Evolutionary conservation across 768 basidiomycete genomes (phyloP).

Genomic region (Hortiboletus flavorubellus): DNA sequence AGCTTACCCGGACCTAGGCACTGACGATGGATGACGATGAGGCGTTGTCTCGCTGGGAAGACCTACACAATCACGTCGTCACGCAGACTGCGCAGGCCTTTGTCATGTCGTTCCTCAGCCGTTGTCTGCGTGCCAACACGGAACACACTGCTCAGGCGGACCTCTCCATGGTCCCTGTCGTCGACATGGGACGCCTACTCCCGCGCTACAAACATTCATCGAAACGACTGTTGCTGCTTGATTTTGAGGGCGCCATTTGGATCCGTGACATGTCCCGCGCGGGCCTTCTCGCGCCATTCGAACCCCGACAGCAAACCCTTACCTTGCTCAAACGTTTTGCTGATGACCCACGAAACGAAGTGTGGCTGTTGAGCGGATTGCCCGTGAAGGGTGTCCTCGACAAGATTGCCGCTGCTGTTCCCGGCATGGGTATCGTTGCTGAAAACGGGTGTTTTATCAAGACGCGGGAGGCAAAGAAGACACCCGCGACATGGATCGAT

Average conservation of each 20-base stretch:
- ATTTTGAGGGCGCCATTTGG: slow-evolving; percentile 84
- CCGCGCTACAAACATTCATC: slow-evolving; percentile 64
- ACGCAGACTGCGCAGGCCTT: slow-evolving; percentile 87
- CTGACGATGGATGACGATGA: slow-evolving; percentile 77
- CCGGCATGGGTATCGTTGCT: slow-evolving; percentile 76
- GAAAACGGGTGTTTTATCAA: slow-evolving; percentile 89
- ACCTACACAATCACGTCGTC: slow-evolving; percentile 80
- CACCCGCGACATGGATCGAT: slow-evolving; percentile 59
- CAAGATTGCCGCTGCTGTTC: slow-evolving; percentile 54
- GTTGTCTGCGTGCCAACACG: slow-evolving; percentile 67
- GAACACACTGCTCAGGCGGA: slow-evolving; percentile 49
- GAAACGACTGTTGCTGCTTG: slow-evolving; percentile 65
- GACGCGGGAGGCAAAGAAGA: slow-evolving; percentile 37
- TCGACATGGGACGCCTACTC: slow-evolving; percentile 51
- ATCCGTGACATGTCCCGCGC: slow-evolving; percentile 49
- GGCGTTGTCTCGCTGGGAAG: slow-evolving; percentile 74
- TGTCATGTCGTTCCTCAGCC: slow-evolving; percentile 72
- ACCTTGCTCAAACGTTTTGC: slow-evolving; percentile 54
- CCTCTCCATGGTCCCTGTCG: slow-evolving; percentile 34
- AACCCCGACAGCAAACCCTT: slow-evolving; percentile 39
- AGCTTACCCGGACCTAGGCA: slow-evolving; percentile 37
- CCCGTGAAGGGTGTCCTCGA: slow-evolving; percentile 62
- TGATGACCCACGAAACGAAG: slow-evolving; percentile 66
- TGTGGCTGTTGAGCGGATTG: slow-evolving; percentile 80
- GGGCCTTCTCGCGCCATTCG: slow-evolving; percentile 41